Base-by-base conservation (phyloP, 2,329 filamentous ascomycete species). In the Paradendryphiella salina region DNA sequence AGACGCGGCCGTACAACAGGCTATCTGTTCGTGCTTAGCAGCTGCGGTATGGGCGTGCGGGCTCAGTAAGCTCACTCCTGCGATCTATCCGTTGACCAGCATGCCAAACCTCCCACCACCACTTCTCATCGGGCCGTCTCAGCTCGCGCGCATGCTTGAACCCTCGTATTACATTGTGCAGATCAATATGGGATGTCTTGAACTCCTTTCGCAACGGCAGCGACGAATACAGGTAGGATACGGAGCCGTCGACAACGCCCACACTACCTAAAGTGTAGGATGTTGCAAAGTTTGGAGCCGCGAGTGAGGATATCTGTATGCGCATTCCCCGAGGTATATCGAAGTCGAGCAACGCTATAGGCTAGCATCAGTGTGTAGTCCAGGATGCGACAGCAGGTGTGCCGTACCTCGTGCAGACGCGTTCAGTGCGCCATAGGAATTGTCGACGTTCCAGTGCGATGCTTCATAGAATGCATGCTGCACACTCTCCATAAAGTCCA, bases 401-500 rank as follows among this genome's bases (percentile, higher is more conserved):
- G 42, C 53, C 75, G 59, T 79, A 89, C 88, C 89, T 78, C 90
- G 84, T 39, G 90, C 85, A 3, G 90, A 95, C 50, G 87, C 85
- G 63, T 91, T 96, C 67, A 96, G 79, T 59, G 87, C 85, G 62
- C 89, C 86, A 77, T 96, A 96, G 54, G 89, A 94, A 75, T 96
- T 96, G 79, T 96, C 90, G 67, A 85, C 82, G 71, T 92, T 89
- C 92, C 92, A 96, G 72, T 87, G 83, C 37, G 91, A 92, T 49
- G 88, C 87, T 71, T 88, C 82, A 73, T 90, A 89, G 77, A 96
- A 96, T 67, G 90, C 89, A 76, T 88, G 83, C 76, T 96, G 90
- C 78, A 96, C 87, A 79, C 95, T 93, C 77, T 96, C 91, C 90
- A 96, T 96, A 79, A 96, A 96, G 77, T 92, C 88, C 78, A 94